Conservation (phyloP, 306 rosid genomes). For the Casuarina glauca region DNA sequence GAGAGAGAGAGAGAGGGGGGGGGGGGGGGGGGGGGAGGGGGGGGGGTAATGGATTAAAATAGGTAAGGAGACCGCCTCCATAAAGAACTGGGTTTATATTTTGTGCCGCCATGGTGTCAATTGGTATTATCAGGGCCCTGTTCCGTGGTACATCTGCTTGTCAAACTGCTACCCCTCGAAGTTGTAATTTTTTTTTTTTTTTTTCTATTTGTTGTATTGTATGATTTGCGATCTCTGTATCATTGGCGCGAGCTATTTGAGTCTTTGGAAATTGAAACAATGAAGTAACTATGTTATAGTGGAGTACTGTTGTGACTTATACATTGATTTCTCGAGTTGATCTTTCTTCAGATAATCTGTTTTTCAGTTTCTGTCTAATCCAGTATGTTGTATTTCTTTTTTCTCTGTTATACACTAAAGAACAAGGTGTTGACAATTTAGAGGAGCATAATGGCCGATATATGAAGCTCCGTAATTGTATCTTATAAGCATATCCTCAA, state of each 20-base stretch:
- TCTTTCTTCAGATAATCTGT: background rate
- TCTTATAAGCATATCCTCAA: too few relatives aligned
- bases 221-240: constrained; percentile 31
- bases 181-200: constrained; percentile 16
- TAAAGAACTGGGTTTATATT: constrained; percentile 17
- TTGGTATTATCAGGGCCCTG: constrained; percentile 31
- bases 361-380: background rate
- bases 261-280: constrained; percentile 20
- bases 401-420: background rate
- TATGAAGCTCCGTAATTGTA: background rate
- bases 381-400: background rate
- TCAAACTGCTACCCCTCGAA: constrained; percentile 21
- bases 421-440: background rate
- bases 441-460: background rate
- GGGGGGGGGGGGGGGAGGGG: constrained; percentile 12
- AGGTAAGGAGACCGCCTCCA: constrained; percentile 24
- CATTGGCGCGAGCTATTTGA: constrained; percentile 21
- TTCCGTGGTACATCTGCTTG: constrained; percentile 32
- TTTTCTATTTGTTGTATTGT: constrained; percentile 16
- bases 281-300: constrained; percentile 2
- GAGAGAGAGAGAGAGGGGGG: constrained; percentile 16
- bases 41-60: constrained; percentile 28
- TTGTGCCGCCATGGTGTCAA: constrained; percentile 33
- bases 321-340: background rate
- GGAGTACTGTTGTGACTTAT: constrained; percentile 29